Percentiles rank a stretch among this genome's conserved stretches.
These are phyloP conservation scores for Fusarium pininemorale DNA, from an alignment of 2,329 filamentous ascomycete genomes.

Conservation along the genomic window DNA sequence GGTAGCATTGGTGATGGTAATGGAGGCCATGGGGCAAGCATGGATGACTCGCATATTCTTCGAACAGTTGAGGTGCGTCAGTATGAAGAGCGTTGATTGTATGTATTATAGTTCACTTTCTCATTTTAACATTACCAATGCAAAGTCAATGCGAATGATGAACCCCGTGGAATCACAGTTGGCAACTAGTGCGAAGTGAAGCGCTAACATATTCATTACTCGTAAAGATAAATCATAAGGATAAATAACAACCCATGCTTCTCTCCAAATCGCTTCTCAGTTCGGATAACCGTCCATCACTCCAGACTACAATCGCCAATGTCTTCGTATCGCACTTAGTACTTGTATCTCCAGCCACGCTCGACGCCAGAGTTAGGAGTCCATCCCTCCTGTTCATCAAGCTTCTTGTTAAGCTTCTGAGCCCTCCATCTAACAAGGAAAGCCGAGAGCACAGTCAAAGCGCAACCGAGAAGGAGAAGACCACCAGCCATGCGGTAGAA, in stretches of 20 bases:
- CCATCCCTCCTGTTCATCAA: constrained; percentile 25
- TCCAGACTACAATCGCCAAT: neutral
- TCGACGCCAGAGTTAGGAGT: constrained; percentile 20
- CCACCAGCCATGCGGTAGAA: constrained; percentile 45
- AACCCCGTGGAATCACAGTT: neutral
- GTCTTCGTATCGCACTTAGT: neutral
- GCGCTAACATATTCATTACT: constrained; percentile 1
- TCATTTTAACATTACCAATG: fast-evolving
- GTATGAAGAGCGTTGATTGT: constrained; percentile 3
- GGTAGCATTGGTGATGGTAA: neutral
- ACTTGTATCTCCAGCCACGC: constrained; percentile 26
- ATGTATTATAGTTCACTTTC: no score
- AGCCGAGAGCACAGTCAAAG: neutral
- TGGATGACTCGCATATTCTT: constrained; percentile 18
- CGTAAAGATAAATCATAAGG: neutral
- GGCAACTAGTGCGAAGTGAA: fast-evolving
- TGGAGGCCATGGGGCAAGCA: neutral
- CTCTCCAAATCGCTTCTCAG: neutral
- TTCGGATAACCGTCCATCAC: neutral
- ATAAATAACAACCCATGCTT: neutral
- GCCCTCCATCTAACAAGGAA: constrained; percentile 11
- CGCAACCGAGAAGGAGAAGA: constrained; percentile 1
- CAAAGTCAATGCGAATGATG: fast-evolving
- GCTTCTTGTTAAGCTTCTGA: constrained; percentile 16
- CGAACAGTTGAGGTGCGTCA: constrained; percentile 21